phyloP scores from a whole-genome alignment of 1,284 basidiomycete species.

The Golubevia sp. region DNA sequence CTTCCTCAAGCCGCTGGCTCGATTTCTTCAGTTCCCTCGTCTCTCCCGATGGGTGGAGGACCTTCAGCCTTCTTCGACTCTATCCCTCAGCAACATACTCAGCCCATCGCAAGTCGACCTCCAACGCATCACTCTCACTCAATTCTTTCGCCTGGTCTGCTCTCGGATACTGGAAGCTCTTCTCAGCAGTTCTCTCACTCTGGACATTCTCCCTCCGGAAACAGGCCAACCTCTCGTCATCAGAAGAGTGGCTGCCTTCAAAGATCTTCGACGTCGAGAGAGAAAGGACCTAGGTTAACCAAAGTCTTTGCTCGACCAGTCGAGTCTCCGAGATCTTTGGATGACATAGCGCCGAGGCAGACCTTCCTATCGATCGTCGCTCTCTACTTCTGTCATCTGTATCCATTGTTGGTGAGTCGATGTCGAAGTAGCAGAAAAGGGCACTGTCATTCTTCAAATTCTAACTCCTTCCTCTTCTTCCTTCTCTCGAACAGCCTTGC shows the following conservation, averaged over 20 bases:
- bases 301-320: conserved; percentile 24
- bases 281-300: not conserved
- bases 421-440: too few species aligned
- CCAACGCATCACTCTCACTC: too few species aligned
- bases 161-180: conserved; percentile 8
- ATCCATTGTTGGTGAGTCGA: conserved; percentile 29
- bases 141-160: not conserved
- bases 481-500: too few species aligned
- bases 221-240: conserved; percentile 24
- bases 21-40: not conserved
- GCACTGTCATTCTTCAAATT: too few species aligned
- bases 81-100: too few species aligned
- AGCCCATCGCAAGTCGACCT: too few species aligned
- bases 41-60: not conserved
- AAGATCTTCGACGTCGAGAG: too few species aligned
- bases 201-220: conserved; percentile 19
- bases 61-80: not conserved
- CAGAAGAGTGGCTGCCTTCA: too few species aligned
- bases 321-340: conserved; percentile 28
- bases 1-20: too few species aligned
- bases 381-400: conserved; percentile 38
- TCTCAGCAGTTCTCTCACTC: conserved; percentile 9
- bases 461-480: too few species aligned
- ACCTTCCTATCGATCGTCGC: conserved; percentile 31
- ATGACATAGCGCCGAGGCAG: conserved; percentile 36